phyloP scores from a whole-genome alignment of 139 green algal genomes.

The Microglena sp. region DNA sequence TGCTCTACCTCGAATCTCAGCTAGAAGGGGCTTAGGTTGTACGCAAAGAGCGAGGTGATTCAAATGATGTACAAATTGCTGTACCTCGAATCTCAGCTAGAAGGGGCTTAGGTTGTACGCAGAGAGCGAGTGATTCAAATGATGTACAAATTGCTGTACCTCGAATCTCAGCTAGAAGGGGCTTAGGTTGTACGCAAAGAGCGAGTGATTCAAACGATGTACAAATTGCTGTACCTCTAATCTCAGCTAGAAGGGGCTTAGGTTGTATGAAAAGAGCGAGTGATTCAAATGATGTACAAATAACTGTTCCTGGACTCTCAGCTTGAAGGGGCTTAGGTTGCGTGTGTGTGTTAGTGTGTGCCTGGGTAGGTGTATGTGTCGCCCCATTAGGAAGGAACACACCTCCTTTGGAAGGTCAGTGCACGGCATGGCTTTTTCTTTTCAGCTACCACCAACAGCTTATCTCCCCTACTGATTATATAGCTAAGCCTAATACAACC shows the following conservation, averaged over 20 bases:
- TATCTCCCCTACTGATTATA: too few relatives aligned
- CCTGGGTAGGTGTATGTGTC: too few relatives aligned
- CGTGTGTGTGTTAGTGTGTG: too few relatives aligned
- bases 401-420: too few relatives aligned
- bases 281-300: conserved; percentile 46
- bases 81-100: conserved; percentile 36
- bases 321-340: conserved; percentile 26
- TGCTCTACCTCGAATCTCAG: conserved; percentile 37
- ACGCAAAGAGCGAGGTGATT: conserved; percentile 40
- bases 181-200: conserved; percentile 40
- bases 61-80: conserved; percentile 45
- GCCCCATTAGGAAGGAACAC: too few relatives aligned
- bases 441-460: too few relatives aligned
- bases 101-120: conserved; percentile 29
- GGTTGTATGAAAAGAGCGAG: conserved; percentile 40
- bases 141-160: conserved; percentile 44
- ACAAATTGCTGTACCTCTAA: conserved; percentile 40
- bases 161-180: conserved; percentile 31
- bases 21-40: conserved; percentile 28
- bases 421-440: too few relatives aligned
- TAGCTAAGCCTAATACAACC: too few relatives aligned
- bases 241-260: conserved; percentile 29
- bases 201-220: conserved; percentile 43
- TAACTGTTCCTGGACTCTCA: conserved; percentile 34
- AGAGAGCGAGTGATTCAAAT: conserved; percentile 42